Evolutionary conservation across 352 stramenopile genomes (phyloP), one percentile per base, ranked within the genome.

Genomic region (Phytophthora parvispora): DNA sequence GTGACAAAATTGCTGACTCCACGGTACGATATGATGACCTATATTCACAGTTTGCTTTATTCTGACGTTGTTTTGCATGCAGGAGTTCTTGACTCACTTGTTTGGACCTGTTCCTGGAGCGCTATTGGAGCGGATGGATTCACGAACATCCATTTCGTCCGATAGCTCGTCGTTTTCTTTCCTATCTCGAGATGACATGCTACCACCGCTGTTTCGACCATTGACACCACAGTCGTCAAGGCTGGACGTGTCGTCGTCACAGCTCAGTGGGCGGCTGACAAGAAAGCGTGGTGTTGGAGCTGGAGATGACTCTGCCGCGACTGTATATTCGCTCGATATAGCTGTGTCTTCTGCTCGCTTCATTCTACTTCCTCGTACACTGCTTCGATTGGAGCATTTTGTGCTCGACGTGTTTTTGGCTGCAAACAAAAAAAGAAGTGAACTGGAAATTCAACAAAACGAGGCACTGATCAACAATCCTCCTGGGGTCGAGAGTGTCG

Each of bases 351-450:
- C 83, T 31, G 75, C 72, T 9, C 78, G 81, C 27, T 66, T 90
- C 22, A 80, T 88, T 51, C 47, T 90, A 28, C 64, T 91, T 13
- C 81, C 83, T 6, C 71, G 80, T 8, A 85, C 83, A 27, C 27
- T 88, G 18, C 49, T 91, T 43, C 80, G 81, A 25, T 53, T 90
- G 43, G 83, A 91, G 52, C 78, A 91, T 38, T 91, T 89, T 40
- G 77, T 64, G 3, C 66, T 87, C 22, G 77, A 88, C 47, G 65
- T 85, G 10, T 79, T 78, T n/a, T 72, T 87, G 54, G 75, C 82
- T 15, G 76, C 67, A 54, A 82, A 53, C 24, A 81, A 77, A 45
- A 85, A 84, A 50, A 60, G 42, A 20, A 73, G 66, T 29, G 75
- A 87, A 40, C 38, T 90, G 45, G 73, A 83, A 55, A 58, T 75